Evolutionary conservation across 2,329 filamentous ascomycete genomes (phyloP).

Genomic region (Fusarium equiseti): DNA sequence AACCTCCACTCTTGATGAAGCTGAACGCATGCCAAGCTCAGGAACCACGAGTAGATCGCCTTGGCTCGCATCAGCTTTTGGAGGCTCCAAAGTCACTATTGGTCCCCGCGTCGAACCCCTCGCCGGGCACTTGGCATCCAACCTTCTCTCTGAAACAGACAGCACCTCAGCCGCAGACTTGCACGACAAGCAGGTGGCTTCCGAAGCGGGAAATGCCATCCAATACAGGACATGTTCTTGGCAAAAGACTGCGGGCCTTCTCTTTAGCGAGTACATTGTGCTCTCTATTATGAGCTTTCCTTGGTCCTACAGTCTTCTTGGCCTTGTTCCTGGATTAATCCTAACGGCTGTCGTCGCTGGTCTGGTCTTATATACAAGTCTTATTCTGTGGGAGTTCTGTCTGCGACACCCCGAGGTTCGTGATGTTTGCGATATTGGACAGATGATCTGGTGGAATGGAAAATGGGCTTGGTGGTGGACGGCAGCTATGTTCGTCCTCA

Average conservation of each 20-base stretch:
- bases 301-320: constrained; percentile 88
- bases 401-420: constrained; percentile 88
- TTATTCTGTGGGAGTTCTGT: constrained; percentile 81
- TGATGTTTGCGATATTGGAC: constrained; percentile 92
- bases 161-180: constrained; percentile 60
- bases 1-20: constrained; percentile 12
- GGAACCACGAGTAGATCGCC: constrained; percentile 34
- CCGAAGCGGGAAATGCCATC: constrained; percentile 82
- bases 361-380: constrained; percentile 81
- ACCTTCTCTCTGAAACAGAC: constrained; percentile 54
- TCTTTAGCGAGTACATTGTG: constrained; percentile 96
- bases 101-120: constrained; percentile 66
- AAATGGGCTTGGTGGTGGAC: constrained; percentile 76
- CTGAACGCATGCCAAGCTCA: constrained; percentile 15
- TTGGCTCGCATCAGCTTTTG: constrained; percentile 52
- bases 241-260: constrained; percentile 90
- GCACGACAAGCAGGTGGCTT: constrained; percentile 73
- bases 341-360: constrained; percentile 81
- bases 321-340: constrained; percentile 85
- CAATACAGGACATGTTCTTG: constrained; percentile 93
- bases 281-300: constrained; percentile 93
- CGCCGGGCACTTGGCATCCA: constrained; percentile 50
- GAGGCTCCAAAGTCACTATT: constrained; percentile 56
- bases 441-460: constrained; percentile 89
- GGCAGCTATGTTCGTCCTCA: constrained; percentile 89